Evolutionary conservation across 1,284 basidiomycete genomes (phyloP).

Genomic region (Boletus subluridellus): DNA sequence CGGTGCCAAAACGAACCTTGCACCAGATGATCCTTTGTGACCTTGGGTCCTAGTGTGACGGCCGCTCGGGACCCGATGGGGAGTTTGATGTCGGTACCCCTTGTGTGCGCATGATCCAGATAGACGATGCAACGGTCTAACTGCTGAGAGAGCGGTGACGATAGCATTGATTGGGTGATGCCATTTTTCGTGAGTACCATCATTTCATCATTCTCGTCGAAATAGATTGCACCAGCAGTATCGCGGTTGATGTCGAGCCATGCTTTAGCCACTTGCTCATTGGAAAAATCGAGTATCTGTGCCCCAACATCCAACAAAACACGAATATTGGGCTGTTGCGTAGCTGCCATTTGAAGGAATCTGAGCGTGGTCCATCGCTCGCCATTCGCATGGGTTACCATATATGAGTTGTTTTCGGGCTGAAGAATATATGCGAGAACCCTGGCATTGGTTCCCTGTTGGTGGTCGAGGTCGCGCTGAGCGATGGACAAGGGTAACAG

Average conservation of each 20-base stretch:
- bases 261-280: constrained; percentile 35
- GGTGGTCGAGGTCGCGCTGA: constrained; percentile 1
- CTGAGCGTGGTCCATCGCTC: constrained; percentile 24
- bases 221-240: constrained; percentile 43
- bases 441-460: constrained; percentile 24
- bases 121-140: background rate
- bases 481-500: constrained; percentile 4
- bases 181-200: constrained; percentile 40
- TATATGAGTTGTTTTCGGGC: constrained; percentile 41
- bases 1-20: constrained; percentile 39
- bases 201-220: constrained; percentile 42
- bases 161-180: constrained; percentile 33
- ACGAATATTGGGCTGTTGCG: constrained; percentile 35
- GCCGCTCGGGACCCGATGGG: constrained; percentile 42
- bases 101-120: constrained; percentile 53
- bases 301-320: constrained; percentile 55
- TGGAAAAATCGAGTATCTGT: constrained; percentile 49
- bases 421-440: constrained; percentile 44
- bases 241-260: constrained; percentile 37
- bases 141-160: constrained; percentile 7
- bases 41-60: constrained; percentile 49
- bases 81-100: constrained; percentile 53
- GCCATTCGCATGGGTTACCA: constrained; percentile 19
- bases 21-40: constrained; percentile 49
- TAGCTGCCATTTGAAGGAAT: constrained; percentile 34